phyloP scores from a whole-genome alignment of 1,284 basidiomycete species.

The Apiotrichum sp. region DNA sequence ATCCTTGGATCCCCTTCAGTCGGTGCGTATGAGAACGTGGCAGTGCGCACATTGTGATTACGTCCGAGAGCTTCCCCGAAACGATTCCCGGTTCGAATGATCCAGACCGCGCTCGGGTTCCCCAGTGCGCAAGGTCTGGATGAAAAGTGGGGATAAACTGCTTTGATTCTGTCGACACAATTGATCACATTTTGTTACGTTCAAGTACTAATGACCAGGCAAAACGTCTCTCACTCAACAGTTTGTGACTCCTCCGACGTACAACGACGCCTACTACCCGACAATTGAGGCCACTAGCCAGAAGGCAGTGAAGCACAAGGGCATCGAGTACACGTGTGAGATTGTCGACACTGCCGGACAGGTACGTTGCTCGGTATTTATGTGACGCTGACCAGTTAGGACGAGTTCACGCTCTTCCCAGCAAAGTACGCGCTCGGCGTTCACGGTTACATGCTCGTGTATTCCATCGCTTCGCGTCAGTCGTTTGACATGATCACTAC shows the following conservation, averaged over 20 bases:
- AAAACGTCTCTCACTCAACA: constrained; percentile 72
- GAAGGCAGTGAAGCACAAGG: constrained; percentile 77
- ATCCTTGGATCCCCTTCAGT: constrained; percentile 74
- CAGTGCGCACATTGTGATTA: neutral
- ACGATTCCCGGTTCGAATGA: too few species aligned
- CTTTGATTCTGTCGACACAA: too few species aligned
- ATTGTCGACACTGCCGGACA: constrained; percentile 98
- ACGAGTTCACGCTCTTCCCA: constrained; percentile 78
- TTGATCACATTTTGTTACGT: too few species aligned
- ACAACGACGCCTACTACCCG: constrained; percentile 81
- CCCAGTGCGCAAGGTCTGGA: too few species aligned
- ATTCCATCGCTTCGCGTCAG: constrained; percentile 83
- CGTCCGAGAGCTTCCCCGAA: too few species aligned
- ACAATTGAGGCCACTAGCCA: constrained; percentile 87
- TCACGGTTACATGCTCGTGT: constrained; percentile 84
- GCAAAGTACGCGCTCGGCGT: constrained; percentile 76
- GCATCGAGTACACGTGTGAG: constrained; percentile 84
- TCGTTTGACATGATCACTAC: constrained; percentile 96
- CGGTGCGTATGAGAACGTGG: constrained; percentile 51
- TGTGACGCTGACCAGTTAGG: constrained; percentile 50
- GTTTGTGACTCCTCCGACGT: constrained; percentile 61
- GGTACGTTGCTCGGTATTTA: constrained; percentile 31
- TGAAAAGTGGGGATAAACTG: too few species aligned
- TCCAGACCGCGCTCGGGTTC: too few species aligned
- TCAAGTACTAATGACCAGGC: constrained; percentile 48